phyloP scores from a whole-genome alignment of 2,329 filamentous ascomycete species.

The Penicillium oxalicum region DNA sequence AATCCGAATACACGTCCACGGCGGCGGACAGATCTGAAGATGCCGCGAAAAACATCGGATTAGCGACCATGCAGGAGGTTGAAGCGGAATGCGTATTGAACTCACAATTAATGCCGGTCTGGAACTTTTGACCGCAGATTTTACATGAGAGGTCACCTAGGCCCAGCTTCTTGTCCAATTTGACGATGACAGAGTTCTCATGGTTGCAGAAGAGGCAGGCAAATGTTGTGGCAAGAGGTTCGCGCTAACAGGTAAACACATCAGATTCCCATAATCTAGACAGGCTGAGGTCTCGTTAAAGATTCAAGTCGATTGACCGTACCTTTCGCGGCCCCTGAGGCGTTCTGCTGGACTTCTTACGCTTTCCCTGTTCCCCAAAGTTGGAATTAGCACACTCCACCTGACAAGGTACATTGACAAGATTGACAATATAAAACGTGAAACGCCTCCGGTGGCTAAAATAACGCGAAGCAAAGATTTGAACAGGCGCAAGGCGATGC shows the following conservation, averaged over 20 bases:
- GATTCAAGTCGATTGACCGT: slow-evolving; percentile 11
- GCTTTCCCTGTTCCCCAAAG: slow-evolving; percentile 63
- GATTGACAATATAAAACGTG: no score
- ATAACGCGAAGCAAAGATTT: no score
- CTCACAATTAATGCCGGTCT: slow-evolving; percentile 87
- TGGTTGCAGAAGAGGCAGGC: slow-evolving; percentile 98
- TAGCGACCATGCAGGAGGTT: background rate
- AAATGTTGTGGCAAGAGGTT: slow-evolving; percentile 64
- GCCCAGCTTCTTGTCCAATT: slow-evolving; percentile 87
- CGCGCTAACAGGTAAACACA: slow-evolving; percentile 29
- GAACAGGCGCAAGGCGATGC: no score
- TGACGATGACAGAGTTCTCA: slow-evolving; percentile 84
- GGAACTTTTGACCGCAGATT: slow-evolving; percentile 87
- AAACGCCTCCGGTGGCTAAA: no score
- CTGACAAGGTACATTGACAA: background rate
- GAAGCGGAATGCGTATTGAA: slow-evolving; percentile 5
- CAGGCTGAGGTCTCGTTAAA: background rate
- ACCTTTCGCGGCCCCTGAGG: slow-evolving; percentile 79
- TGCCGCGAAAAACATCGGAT: background rate
- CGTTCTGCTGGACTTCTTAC: slow-evolving; percentile 78
- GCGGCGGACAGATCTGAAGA: slow-evolving; percentile 72
- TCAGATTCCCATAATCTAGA: background rate
- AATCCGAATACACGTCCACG: slow-evolving; percentile 95
- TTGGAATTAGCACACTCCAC: background rate
- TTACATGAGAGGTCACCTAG: slow-evolving; percentile 84